Evolutionary conservation across 139 green algal genomes (phyloP).

Genomic region (Desmodesmus armatus): DNA sequence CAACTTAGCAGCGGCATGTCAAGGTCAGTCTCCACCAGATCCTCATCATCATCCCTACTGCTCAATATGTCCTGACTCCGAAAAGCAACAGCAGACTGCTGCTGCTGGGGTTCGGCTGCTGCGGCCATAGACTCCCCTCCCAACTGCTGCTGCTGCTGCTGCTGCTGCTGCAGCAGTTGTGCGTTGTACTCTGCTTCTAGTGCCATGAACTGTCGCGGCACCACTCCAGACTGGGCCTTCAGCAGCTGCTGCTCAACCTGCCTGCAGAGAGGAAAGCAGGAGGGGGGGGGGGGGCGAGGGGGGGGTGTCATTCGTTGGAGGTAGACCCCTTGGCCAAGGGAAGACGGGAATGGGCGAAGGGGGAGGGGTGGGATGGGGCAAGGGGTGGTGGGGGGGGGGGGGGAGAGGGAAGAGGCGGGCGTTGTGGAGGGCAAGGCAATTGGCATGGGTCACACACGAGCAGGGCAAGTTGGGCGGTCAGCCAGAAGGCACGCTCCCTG

Average conservation of each 20-base stretch:
- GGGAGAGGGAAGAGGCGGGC: too few relatives aligned
- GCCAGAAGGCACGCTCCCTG: too few relatives aligned
- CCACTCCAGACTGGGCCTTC: background rate
- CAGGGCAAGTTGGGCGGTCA: too few relatives aligned
- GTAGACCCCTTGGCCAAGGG: too few relatives aligned
- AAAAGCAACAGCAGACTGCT: background rate
- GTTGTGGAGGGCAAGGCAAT: too few relatives aligned
- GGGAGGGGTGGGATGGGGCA: too few relatives aligned
- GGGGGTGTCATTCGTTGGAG: too few relatives aligned
- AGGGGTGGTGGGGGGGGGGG: too few relatives aligned
- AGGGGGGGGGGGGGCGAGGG: too few relatives aligned
- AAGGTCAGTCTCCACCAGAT: background rate
- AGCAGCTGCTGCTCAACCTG: slow-evolving; percentile 10
- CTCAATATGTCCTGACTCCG: background rate
- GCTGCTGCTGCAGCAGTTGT: slow-evolving; percentile 18
- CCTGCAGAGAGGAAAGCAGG: too few relatives aligned
- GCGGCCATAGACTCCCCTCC: background rate
- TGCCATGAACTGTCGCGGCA: background rate
- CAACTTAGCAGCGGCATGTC: background rate
- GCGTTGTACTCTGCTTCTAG: slow-evolving; percentile 17
- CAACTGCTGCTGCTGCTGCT: background rate
- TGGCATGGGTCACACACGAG: too few relatives aligned
- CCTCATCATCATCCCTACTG: background rate
- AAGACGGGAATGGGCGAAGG: too few relatives aligned
- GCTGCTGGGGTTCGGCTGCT: slow-evolving; percentile 19